Conservation (phyloP, 192 early-diverging fungal species). For the Umbelopsis ramanniana region DNA sequence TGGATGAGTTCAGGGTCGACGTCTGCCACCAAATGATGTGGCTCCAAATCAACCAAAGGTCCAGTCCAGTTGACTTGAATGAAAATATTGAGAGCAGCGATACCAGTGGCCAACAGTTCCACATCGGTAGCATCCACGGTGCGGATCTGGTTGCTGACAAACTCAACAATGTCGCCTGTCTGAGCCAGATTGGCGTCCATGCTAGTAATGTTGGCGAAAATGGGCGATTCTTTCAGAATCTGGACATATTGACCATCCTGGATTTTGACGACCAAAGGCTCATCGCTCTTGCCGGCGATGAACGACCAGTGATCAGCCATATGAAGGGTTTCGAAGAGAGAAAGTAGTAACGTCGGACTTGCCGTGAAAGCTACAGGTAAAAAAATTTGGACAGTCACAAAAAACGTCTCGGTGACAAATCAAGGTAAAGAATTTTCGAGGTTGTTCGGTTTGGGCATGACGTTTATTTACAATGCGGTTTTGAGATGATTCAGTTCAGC, state of each 20-base stretch:
- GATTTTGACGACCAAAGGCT: background rate
- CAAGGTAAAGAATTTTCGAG: background rate
- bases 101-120: conserved; percentile 60
- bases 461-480: too few relatives aligned
- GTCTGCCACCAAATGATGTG: conserved; percentile 61
- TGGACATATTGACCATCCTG: conserved; percentile 12
- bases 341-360: background rate
- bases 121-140: conserved; percentile 8
- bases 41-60: conserved; percentile 67
- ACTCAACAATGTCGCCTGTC: conserved; percentile 7
- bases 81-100: conserved; percentile 80
- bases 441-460: too few relatives aligned
- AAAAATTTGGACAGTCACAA: conserved; percentile 15
- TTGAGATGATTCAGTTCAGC: background rate
- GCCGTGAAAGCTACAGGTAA: background rate
- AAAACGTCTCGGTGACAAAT: conserved; percentile 1
- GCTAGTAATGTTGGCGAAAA: background rate
- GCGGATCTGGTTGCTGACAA: conserved; percentile 14
- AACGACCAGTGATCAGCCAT: conserved; percentile 21
- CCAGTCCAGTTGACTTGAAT: conserved; percentile 91
- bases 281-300: conserved; percentile 21
- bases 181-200: background rate
- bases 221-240: conserved; percentile 7
- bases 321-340: background rate
- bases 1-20: conserved; percentile 41